Base-by-base conservation (phyloP, 257 asterid genomes). In the Nicotiana otophora region DNA sequence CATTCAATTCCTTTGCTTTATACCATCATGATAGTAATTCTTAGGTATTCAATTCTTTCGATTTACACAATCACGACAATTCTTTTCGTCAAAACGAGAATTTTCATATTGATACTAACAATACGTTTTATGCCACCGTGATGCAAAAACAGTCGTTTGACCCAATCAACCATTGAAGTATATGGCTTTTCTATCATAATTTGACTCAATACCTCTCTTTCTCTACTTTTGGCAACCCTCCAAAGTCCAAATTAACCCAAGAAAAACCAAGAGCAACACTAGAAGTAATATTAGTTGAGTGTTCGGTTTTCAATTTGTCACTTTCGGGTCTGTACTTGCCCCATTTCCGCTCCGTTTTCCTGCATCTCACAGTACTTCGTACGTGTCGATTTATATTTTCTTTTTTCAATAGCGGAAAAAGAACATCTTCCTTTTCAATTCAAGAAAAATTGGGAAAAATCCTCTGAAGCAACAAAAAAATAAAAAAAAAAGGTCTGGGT, bases 391-490 rank as follows among this genome's bases (percentile, higher is more conserved):
- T 14, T 64, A 12, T 17, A 7, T 7, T 58, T 58, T 17, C n/a
- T 19, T 58, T 17, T 12, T 2, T 64, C 19, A 64, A 28, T 39
- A 39, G 9, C 8, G 46, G 64, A 17, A 5, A 48, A 28, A 51
- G 3, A 75, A 75, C 17, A 75, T 42, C 16, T 75, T 7, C 20
- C 20, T 75, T 53, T 75, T 53, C 20, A 75, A 51, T 75, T 46
- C 82, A 33, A 61, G 39, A 23, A 79, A 42, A 60, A 12, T 63
- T 42, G 63, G 72, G 60, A 67, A 64, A 63, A 55, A 36, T 55
- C 57, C 68, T 34, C 19, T 17, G 34, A n/a, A 16, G 19, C 60
- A 31, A 66, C 53, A 19, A 54, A 19, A 42, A 42, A 7, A 39
- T 2, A 42, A 8, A 42, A 42, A 8, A 42, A 42, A 1, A 42